Evolutionary conservation across 108 stramenopile genomes (phyloP), one percentile per base, ranked within the genome.

Genomic region (Pseudonitzschia multiseries): DNA sequence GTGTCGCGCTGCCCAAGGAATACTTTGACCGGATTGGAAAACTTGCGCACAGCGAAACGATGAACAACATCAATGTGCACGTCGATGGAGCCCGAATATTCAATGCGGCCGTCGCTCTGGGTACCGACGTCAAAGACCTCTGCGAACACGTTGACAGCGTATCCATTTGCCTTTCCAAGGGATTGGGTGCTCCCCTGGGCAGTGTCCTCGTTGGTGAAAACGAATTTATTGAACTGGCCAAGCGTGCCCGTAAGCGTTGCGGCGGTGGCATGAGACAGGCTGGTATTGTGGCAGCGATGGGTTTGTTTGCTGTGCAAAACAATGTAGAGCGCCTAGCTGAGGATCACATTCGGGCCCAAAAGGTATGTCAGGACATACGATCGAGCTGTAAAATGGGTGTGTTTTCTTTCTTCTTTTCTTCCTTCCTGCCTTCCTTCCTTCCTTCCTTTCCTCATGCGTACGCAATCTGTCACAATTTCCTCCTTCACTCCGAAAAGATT

Each of bases 221-320:
- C 0, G 95, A 92, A 27, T 81, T 92, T 44, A 93, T 96, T 57
- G 81, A 76, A 31, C 73, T 90, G 63, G 97, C 98, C 10, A 79
- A 88, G 59, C 83, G 96, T 64, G 89, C 92, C 54, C 67, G 99
- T 0, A 99, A 99, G 81, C 92, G 95, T 21, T 80, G 95, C 41
- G 99, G 99, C 0, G 99, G 99, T 26, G 98, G 97, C 10, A 98
- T 98, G 98, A 86, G 99, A 31, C 98, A 99, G 62, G 89, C 83
- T 1, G 96, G 97, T 41, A 90, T 97, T 1, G 80, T 98, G 41
- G 97, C 97, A 10, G 85, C 93, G 31, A 91, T 94, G 87, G 96
- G 95, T 8, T 73, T 96, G 73, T 87, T 90, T 72, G 97, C 96
- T 3, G 76, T 98, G 17, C 59, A 89, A 59, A 85, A 96, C 70